phyloP scores from a whole-genome alignment of 2,329 filamentous ascomycete species.

The Didymella glomerata region DNA sequence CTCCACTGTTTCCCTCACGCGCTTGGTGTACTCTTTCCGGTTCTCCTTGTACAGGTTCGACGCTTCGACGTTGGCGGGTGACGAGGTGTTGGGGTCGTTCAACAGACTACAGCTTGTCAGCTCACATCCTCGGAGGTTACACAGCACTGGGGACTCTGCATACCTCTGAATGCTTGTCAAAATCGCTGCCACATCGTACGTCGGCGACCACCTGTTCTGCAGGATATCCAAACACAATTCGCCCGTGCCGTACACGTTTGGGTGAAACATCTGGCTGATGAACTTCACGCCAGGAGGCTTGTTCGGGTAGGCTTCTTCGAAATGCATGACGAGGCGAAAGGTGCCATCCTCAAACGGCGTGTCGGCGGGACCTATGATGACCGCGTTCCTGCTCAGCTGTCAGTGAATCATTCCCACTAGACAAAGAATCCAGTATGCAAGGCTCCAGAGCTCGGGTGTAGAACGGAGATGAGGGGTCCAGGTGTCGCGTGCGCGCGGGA shows the following conservation, averaged over 20 bases:
- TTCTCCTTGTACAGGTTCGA: conserved; percentile 99
- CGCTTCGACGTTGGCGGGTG: conserved; percentile 95
- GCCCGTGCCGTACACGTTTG: conserved; percentile 96
- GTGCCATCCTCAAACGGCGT: conserved; percentile 99
- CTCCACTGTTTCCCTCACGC: conserved; percentile 95
- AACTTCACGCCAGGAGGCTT: conserved; percentile 98
- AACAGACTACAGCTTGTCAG: conserved; percentile 70
- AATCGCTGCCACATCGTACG: conserved; percentile 96
- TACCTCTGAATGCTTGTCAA: conserved; percentile 98
- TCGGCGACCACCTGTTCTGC: conserved; percentile 98
- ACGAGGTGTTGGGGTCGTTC: conserved; percentile 98
- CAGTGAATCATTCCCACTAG: conserved; percentile 25
- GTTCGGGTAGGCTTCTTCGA: conserved; percentile 98
- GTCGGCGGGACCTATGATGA: conserved; percentile 96
- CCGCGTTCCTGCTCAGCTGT: conserved; percentile 78
- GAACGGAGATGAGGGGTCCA: background rate
- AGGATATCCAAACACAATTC: conserved; percentile 96
- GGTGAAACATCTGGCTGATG: conserved; percentile 99
- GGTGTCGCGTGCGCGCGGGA: conserved; percentile 42
- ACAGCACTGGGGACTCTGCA: conserved; percentile 11
- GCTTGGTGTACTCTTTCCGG: conserved; percentile 92
- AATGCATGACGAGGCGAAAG: conserved; percentile 97
- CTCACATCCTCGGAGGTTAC: background rate
- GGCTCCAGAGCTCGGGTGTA: background rate
- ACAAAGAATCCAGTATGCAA: background rate